Conservation (phyloP, 192 early-diverging fungal genomes). For the Geosiphon pyriformis region DNA sequence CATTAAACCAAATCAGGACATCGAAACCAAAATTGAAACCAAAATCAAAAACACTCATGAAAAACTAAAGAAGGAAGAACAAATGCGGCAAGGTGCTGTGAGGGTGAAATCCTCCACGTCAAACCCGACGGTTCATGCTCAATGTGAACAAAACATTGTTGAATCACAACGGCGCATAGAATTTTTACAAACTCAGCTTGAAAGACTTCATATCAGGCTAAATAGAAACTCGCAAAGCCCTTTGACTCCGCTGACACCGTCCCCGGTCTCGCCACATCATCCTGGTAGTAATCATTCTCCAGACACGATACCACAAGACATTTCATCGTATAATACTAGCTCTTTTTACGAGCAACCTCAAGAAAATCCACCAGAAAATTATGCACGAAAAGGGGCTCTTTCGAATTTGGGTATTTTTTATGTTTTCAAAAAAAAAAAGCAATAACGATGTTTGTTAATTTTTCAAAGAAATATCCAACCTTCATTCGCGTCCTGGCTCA, state of each 20-base stretch:
- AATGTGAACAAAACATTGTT: slow-evolving; percentile 69
- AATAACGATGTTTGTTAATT: no score
- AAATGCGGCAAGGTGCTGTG: slow-evolving; percentile 60
- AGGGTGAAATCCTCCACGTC: slow-evolving; percentile 31
- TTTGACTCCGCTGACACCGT: no score
- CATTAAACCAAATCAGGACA: no score
- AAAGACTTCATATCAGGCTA: slow-evolving; percentile 53
- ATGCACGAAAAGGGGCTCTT: background rate
- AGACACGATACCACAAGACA: background rate
- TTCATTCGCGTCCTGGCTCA: no score
- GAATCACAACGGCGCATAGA: slow-evolving; percentile 64
- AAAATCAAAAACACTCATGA: slow-evolving; percentile 38
- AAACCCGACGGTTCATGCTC: slow-evolving; percentile 44
- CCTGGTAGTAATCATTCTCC: slow-evolving; percentile 2
- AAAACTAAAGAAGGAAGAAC: slow-evolving; percentile 39
- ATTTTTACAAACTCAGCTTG: slow-evolving; percentile 63
- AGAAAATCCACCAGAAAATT: background rate
- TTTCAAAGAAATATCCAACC: no score
- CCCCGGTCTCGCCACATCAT: slow-evolving; percentile 27
- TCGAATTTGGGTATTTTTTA: slow-evolving; percentile 25
- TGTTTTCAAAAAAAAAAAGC: no score
- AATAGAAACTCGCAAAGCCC: slow-evolving; percentile 34
- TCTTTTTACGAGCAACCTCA: background rate
- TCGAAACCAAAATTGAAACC: slow-evolving; percentile 37
- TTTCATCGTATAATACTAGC: background rate